Base-by-base conservation (phyloP, 192 early-diverging fungal genomes). In the Coemansia sp. region DNA sequence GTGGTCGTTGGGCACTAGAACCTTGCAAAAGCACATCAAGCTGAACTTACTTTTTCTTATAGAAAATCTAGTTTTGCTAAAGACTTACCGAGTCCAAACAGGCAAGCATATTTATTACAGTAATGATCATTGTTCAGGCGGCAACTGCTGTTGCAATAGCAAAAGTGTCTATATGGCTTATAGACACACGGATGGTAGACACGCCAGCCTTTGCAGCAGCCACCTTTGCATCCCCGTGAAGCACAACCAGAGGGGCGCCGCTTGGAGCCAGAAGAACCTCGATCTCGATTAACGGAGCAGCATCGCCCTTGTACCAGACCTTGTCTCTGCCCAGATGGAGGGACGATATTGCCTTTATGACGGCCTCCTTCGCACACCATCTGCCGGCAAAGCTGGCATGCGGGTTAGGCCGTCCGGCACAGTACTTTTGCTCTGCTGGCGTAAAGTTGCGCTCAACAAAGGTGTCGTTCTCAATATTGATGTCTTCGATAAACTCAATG, bases 301-400 rank as follows among this genome's bases (percentile, higher is more conserved):
- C 96, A 42, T 89, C 88, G 45, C 94, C 94, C 61, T 90, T 77
- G 40, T 85, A 87, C 88, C 89, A 91, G 16, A 95, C 92, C 51
- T 85, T 85, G 41, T 78, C 77, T 22, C 75, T 75, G 15, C 72
- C 61, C 18, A 67, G 52, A 21, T 81, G 62, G 0, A 84, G 86
- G 8, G 89, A 91, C 46, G 89, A 90, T 22, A 98, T 88, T 13
- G 96, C 95, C 87, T 98, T 98, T 72, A 98, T 85, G 15, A 94
- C 93, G 1, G 96, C 93, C 71, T 98, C 96, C 87, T 98, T 98
- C 61, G 96, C 96, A 8, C 91, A 91, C 96, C 96, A 98, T 37
- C 91, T 88, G 58, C 96, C 96, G 40, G 96, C 90, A 79, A 92
- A 95, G 78, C 92, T 94, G 0, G 93, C 85, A 66, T 88, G 88